Base-by-base conservation (phyloP, 1,284 basidiomycete species). In the Acaromyces ingoldii region DNA sequence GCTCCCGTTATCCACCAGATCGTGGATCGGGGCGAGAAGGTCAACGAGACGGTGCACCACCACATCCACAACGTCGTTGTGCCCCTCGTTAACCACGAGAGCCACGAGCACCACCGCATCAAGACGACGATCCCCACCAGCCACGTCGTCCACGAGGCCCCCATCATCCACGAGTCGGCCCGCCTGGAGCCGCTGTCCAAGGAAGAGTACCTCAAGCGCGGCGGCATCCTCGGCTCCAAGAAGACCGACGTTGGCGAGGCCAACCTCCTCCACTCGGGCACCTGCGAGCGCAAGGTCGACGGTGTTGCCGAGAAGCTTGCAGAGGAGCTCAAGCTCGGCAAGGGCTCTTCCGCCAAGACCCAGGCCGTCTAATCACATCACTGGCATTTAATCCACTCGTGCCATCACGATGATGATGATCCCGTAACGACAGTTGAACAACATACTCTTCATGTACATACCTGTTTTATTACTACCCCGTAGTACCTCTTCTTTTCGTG, bases 21-120 rank as follows among this genome's bases (percentile, higher is more conserved):
- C 31, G 55, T 76, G 26, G 74, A 76, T 66, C 65, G 68, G 65
- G 72, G 74, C 38, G 74, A 75, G 64, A 44, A 39, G 10, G 72
- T 72, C 34, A 65, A 67, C 36, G 70, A 72, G 53, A 55, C 58
- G 50, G 63, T 70, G 42, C 69, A 72, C 62, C 71, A 72, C 60
- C 70, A 74, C 60, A 69, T 76, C 30, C 72, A 74, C 67, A 74
- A 76, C 62, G 62, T 76, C 22, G 72, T 76, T 9, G 73, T 75
- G 60, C 75, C 75, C 17, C 60, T 72, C 50, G 67, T 76, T 25
- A 55, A 72, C 62, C 66, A 71, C 47, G 74, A 76, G 51, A 61
- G 60, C 2, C 73, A 75, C 63, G 72, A 74, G 60, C 65, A 71
- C 65, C 65, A 71, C 62, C 64, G 69, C 43, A 69, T 69, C 46